Evolutionary conservation across 2,329 filamentous ascomycete species (phyloP), one percentile per base, ranked within the genome.

Genomic region (Cylindrodendrum hubeiense): DNA sequence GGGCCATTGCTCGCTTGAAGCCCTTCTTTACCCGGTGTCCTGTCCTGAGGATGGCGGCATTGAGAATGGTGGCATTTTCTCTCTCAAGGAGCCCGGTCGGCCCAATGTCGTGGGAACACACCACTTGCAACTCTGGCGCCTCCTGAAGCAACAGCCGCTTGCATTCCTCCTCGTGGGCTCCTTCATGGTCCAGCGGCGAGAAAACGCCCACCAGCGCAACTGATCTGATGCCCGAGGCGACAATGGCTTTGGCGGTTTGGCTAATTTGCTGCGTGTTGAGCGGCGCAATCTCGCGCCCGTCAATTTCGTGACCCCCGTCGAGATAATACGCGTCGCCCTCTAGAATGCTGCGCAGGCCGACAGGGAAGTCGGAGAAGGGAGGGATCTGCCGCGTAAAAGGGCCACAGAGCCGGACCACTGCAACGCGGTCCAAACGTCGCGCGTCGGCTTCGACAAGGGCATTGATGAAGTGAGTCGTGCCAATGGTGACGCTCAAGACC

Each of bases 61-160:
- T 88, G 51, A 88, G 78, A 21, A 87, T 86, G 2, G 84, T 84
- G 5, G 86, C 85, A 74, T 87, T 87, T 69, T 87, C 86, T 19
- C 86, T 66, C 66, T 82, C 80, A 12, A 85, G 66, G 1, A 85
- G 71, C 0, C 84, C 84, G 0, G 81, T 80, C 2, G 79, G 79
- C 0, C 81, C 83, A 19, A 85, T 81, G 24, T 80, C 75, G 37
- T 81, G 78, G 0, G 82, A 84, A 64, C 80, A 84, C 1, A 83
- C 80, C 0, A 84, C 75, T 1, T 76, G 72, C 0, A 83, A 66
- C 5, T 66, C 68, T 1, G 82, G 81, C 5, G 72, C 72, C 12
- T 77, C 75, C 4, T 80, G 64, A 0, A 77, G 75, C n/a, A 84
- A 71, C 4, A 84, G 72, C 9, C 66, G 67, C 65, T 77, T 79